Base-by-base conservation (phyloP, 305 asterid genomes). In the Solanum aculeatissimum region DNA sequence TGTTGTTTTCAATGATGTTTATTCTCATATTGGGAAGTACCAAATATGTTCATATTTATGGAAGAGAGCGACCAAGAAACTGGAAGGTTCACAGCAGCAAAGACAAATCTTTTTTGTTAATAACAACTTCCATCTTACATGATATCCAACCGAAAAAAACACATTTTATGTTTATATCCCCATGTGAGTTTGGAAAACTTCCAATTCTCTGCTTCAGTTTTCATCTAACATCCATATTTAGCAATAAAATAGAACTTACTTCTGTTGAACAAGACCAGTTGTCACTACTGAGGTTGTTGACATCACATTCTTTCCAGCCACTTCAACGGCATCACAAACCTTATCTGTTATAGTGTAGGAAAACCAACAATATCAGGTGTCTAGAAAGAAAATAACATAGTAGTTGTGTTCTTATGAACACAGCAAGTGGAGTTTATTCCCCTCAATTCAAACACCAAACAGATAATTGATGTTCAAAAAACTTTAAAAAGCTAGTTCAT, bases 291-390 rank as follows among this genome's bases (percentile, higher is more conserved):
- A 92, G 12, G 98, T 88, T 45, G 94, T 95, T 57, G 97, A 90
- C 92, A 92, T 87, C 80, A 95, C 97, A 65, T 93, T 92, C 90
- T 19, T 93, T 53, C 99, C 98, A 3, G 99, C 91, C 68, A 92
- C 96, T 84, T 96, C 98, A 55, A 92, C 92, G 14, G 98, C 97
- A 88, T 96, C 97, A 63, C 92, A 94, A 21, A 96, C 95, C 87
- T 85, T 92, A 83, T 90, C 97, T 94, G 84, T 82, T 53, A 51
- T 19, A 19, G 18, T 54, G 35, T 75, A 18, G 43, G 43, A 45
- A 82, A 62, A 58, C 25, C 68, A 25, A 12, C 11, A 49, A 69
- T n/a, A n/a, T 14, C 43, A 62, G 16, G 57, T 80, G 78, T 68
- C 35, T 2, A 77, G 12, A 53, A 77, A 35, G 45, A 77, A 77